Evolutionary conservation across 1,284 basidiomycete genomes (phyloP), one percentile per base, ranked within the genome.

Genomic region (Fistulina hepatica): DNA sequence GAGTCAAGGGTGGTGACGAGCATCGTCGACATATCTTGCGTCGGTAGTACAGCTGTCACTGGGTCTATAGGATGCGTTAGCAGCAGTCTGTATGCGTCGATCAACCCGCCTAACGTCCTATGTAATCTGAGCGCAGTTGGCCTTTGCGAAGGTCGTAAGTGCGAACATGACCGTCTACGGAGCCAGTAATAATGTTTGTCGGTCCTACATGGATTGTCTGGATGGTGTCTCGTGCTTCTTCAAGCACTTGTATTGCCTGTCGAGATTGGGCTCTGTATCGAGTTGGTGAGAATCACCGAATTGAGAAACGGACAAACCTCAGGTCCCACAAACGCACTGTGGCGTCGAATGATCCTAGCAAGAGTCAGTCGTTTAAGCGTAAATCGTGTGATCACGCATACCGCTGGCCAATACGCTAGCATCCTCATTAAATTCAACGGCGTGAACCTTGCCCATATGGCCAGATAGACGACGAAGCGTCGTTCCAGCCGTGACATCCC

Each of bases 141-240:
- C 95, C 95, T 64, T 82, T 89, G 33, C 94, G 79, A 21, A 98
- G 63, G 58, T 98, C 95, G 59, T 97, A 97, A 1, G 83, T 85
- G 16, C 95, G 75, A 22, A 97, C 76, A 50, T 82, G 71, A 1
- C 95, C 94, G 48, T 99, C 95, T 2, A 94, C 81, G 1, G 85
- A 91, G 2, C 88, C 89, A 0, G 89, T 72, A 30, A 82, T 67
- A 46, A 97, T 73, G 40, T 69, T 73, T 12, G 74, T 71, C 25
- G 69, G 53, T 19, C 71, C 65, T 47, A 85, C 59, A 62, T 80
- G 58, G 43, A 98, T 58, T 7, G 81, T 73, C 47, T 92, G 91
- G 34, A 99, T 80, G 1, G 88, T 81, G 51, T 97, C 93, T 15
- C 76, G 77, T 0, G 93, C 85, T 47, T 97, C 92, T 40, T 92